Evolutionary conservation across 371 early-diverging fungal species (phyloP).

Genomic region (Rhizopus microsporus): DNA sequence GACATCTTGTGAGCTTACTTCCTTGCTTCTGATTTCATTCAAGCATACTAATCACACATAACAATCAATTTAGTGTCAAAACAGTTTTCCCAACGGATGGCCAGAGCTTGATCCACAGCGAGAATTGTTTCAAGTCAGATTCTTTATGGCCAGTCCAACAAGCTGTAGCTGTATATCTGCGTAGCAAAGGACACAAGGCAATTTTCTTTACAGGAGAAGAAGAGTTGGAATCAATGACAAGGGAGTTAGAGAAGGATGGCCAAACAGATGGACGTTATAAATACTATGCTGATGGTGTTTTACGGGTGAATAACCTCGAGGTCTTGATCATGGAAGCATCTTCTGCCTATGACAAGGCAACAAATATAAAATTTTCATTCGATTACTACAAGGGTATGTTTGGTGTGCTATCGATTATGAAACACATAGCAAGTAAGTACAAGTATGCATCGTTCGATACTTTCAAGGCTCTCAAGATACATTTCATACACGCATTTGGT

Average conservation of each 20-base stretch:
- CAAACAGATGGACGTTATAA: not conserved
- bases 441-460: constrained; percentile 10
- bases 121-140: no score
- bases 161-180: no score
- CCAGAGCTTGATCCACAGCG: not conserved
- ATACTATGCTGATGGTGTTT: constrained; percentile 4
- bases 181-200: not conserved
- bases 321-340: constrained; percentile 16
- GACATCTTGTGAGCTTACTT: not conserved
- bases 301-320: constrained; percentile 1
- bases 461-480: constrained; percentile 9
- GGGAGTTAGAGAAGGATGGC: not conserved
- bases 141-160: not conserved
- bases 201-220: not conserved
- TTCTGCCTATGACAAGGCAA: constrained; percentile 8
- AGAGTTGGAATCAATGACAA: not conserved
- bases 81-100: not conserved
- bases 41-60: constrained; percentile 1
- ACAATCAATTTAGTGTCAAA: not conserved
- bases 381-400: constrained; percentile 19
- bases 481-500: constrained; percentile 2
- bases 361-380: constrained; percentile 13
- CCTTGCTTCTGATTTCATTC: constrained; percentile 1
- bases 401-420: constrained; percentile 13
- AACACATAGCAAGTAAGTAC: constrained; percentile 10